These are phyloP conservation scores for Garcileccinum viscosum DNA, from an alignment of 1,284 basidiomycete species.

Conservation along the genomic window DNA sequence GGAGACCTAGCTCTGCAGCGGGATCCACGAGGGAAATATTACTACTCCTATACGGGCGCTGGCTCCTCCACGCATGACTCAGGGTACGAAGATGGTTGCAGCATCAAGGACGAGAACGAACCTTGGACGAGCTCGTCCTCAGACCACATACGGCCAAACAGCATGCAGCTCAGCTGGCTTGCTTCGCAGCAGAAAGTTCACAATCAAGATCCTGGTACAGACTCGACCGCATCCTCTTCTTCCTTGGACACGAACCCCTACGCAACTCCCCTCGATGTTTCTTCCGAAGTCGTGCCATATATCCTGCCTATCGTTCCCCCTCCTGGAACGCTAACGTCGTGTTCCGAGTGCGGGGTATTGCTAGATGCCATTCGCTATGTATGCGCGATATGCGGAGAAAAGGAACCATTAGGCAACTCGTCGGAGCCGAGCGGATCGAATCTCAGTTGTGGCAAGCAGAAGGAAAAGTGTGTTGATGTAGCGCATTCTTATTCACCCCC, in stretches of 20 bases:
- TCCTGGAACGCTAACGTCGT: conserved; percentile 76
- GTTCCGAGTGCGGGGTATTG: conserved; percentile 77
- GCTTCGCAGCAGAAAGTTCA: conserved; percentile 51
- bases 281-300: conserved; percentile 61
- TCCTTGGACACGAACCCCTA: conserved; percentile 40
- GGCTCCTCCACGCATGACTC: conserved; percentile 59
- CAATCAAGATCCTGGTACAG: conserved; percentile 22
- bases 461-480: conserved; percentile 35
- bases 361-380: conserved; percentile 86
- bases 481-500: conserved; percentile 33
- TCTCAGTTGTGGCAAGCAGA: conserved; percentile 39
- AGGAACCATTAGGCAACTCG: conserved; percentile 46
- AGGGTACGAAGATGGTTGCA: conserved; percentile 54
- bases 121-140: conserved; percentile 29
- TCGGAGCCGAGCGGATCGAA: conserved; percentile 13
- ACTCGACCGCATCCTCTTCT: conserved; percentile 31
- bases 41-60: conserved; percentile 71
- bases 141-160: conserved; percentile 55
- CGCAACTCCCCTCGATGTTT: conserved; percentile 48
- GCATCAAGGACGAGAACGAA: conserved; percentile 40
- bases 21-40: conserved; percentile 72
- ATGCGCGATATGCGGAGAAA: conserved; percentile 85
- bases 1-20: conserved; percentile 71
- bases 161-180: conserved; percentile 68
- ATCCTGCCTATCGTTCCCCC: conserved; percentile 57